Evolutionary conservation across 352 stramenopile species (phyloP).

Genomic region (Phytophthora vignae): DNA sequence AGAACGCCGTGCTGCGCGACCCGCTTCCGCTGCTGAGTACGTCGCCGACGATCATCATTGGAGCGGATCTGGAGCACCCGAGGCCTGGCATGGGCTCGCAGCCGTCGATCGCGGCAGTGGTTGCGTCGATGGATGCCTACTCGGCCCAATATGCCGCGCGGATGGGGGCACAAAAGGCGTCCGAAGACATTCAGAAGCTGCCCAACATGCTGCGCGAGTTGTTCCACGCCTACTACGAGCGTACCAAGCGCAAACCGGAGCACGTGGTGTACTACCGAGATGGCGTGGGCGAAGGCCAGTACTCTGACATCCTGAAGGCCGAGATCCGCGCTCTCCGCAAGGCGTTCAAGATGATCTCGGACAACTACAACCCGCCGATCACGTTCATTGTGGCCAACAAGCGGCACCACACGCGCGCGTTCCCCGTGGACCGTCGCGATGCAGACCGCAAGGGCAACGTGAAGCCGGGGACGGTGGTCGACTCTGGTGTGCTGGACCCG

Average conservation of each 20-base stretch:
- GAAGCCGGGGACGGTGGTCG: not conserved
- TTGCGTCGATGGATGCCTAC: slow-evolving; percentile 70
- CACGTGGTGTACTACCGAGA: slow-evolving; percentile 86
- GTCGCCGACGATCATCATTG: slow-evolving; percentile 72
- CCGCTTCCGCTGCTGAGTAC: slow-evolving; percentile 46
- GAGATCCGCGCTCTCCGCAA: slow-evolving; percentile 77
- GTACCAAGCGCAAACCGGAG: slow-evolving; percentile 68
- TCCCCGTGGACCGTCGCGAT: slow-evolving; percentile 40
- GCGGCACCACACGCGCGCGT: slow-evolving; percentile 82
- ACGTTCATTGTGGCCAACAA: slow-evolving; percentile 90
- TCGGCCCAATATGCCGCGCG: slow-evolving; percentile 20
- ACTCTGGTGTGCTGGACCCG: not conserved
- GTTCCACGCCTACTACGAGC: slow-evolving; percentile 54
- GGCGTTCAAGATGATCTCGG: slow-evolving; percentile 62
- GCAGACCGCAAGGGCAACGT: slow-evolving; percentile 44
- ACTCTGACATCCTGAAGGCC: slow-evolving; percentile 64
- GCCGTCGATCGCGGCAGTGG: slow-evolving; percentile 70
- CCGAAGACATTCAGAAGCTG: not conserved
- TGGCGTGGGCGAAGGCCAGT: slow-evolving; percentile 80
- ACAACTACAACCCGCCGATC: slow-evolving; percentile 64
- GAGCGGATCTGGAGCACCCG: slow-evolving; percentile 71
- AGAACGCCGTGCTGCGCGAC: slow-evolving; percentile 11
- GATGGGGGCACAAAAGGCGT: not conserved
- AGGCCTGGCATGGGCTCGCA: slow-evolving; percentile 47
- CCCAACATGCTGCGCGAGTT: not conserved